Percentiles rank a stretch among this genome's conserved stretches.
Evolutionary conservation across 2,329 filamentous ascomycete genomes (phyloP).

Genomic region (Aspergillus felis): DNA sequence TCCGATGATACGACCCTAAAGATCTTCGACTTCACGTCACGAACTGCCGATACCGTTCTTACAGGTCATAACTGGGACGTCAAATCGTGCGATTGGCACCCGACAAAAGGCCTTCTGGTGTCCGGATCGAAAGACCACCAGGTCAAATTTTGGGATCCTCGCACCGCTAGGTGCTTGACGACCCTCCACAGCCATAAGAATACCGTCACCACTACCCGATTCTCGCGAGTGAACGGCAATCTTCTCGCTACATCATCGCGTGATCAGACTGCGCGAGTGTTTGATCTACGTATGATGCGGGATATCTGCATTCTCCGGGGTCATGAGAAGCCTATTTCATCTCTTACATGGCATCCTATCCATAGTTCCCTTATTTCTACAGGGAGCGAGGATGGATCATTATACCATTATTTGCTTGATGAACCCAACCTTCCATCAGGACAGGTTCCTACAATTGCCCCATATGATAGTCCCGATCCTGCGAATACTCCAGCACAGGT

Average conservation of each 20-base stretch:
- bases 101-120: constrained; percentile 85
- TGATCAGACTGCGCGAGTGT: constrained; percentile 88
- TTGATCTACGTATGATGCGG: constrained; percentile 97
- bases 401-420: constrained; percentile 93
- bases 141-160: constrained; percentile 97
- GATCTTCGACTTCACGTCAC: constrained; percentile 92
- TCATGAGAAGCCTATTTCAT: constrained; percentile 94
- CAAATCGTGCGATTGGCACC: constrained; percentile 97
- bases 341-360: constrained; percentile 87
- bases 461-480: constrained; percentile 81
- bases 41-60: constrained; percentile 75
- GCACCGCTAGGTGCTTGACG: constrained; percentile 81
- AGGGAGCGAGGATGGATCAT: constrained; percentile 81
- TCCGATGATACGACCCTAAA: constrained; percentile 91
- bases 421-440: constrained; percentile 83
- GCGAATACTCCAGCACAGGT: constrained; percentile 76
- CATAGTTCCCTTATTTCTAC: constrained; percentile 87
- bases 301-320: constrained; percentile 91
- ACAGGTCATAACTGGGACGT: constrained; percentile 98
- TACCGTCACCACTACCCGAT: constrained; percentile 87
- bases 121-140: constrained; percentile 97
- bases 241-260: constrained; percentile 89
- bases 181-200: constrained; percentile 97
- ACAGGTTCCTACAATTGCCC: constrained; percentile 66
- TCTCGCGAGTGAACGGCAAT: constrained; percentile 78